Conservation (phyloP, 2,329 filamentous ascomycete genomes). For the Zymoseptoria ardabiliae region DNA sequence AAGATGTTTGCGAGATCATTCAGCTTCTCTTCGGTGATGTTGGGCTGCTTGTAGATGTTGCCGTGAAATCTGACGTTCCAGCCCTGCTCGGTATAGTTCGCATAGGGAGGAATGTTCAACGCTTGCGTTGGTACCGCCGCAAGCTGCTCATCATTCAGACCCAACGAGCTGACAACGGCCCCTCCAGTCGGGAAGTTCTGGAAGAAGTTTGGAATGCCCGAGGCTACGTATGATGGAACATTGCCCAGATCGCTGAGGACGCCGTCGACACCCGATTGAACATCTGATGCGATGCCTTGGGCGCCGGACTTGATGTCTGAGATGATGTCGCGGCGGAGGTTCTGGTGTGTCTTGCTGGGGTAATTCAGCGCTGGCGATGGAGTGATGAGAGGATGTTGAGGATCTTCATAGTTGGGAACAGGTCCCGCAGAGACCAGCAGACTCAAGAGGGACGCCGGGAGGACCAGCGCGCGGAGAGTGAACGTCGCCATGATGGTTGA, state of each 20-base stretch:
- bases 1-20: constrained; percentile 64
- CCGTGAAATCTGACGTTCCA: constrained; percentile 73
- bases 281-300: constrained; percentile 36
- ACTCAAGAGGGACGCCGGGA: constrained; percentile 21
- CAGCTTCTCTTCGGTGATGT: constrained; percentile 57
- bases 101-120: constrained; percentile 58
- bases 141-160: constrained; percentile 52
- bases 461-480: constrained; percentile 15
- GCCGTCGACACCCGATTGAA: constrained; percentile 36
- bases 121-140: constrained; percentile 60
- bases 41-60: constrained; percentile 73
- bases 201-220: constrained; percentile 60
- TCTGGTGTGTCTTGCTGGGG: constrained; percentile 35
- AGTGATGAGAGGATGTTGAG: constrained; percentile 42
- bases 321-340: constrained; percentile 42
- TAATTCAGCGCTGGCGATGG: constrained; percentile 38
- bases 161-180: constrained; percentile 54
- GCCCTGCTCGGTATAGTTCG: constrained; percentile 69
- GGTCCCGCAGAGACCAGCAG: constrained; percentile 22
- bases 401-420: constrained; percentile 14
- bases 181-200: constrained; percentile 54
- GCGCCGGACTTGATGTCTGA: constrained; percentile 41
- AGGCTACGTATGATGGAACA: constrained; percentile 54
- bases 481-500: constrained; percentile 6
- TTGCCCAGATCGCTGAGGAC: constrained; percentile 42